Evolutionary conservation across 768 basidiomycete species (phyloP).

Genomic region (Podaxis sp.): DNA sequence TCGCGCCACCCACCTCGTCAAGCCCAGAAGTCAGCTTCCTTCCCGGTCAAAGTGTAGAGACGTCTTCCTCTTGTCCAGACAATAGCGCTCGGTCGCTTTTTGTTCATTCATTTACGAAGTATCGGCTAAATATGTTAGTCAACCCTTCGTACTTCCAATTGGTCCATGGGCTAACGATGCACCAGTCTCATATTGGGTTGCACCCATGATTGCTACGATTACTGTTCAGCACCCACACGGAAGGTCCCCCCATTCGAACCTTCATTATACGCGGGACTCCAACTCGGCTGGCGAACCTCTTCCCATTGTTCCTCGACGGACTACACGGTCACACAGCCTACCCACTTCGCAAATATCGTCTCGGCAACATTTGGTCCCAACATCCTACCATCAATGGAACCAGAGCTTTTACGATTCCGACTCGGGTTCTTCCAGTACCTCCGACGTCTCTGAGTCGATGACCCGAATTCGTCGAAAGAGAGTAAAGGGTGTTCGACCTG

Average conservation of each 20-base stretch:
- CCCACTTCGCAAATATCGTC: constrained; percentile 23
- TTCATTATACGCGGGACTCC: constrained; percentile 35
- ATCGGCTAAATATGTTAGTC: neutral
- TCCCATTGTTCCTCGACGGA: constrained; percentile 62
- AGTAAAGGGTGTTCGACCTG: constrained; percentile 18
- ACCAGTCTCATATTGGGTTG: constrained; percentile 7
- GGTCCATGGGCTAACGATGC: constrained; percentile 10
- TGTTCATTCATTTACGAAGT: neutral
- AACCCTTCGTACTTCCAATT: constrained; percentile 10
- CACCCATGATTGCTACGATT: constrained; percentile 45
- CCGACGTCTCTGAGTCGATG: neutral
- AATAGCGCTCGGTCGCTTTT: constrained; percentile 7
- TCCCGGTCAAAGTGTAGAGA: neutral
- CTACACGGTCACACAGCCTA: constrained; percentile 27
- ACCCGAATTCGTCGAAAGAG: constrained; percentile 16
- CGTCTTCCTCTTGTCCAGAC: neutral
- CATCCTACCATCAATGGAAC: neutral
- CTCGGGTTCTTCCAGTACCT: constrained; percentile 14
- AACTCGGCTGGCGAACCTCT: constrained; percentile 61
- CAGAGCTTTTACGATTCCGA: neutral
- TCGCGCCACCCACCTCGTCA: neutral
- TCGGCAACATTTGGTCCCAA: constrained; percentile 1
- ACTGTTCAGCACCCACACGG: constrained; percentile 30
- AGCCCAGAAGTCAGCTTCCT: neutral
- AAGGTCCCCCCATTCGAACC: constrained; percentile 35